Evolutionary conservation across 2,329 filamentous ascomycete species (phyloP), one percentile per base, ranked within the genome.

Genomic region (Alternaria incomplexa): DNA sequence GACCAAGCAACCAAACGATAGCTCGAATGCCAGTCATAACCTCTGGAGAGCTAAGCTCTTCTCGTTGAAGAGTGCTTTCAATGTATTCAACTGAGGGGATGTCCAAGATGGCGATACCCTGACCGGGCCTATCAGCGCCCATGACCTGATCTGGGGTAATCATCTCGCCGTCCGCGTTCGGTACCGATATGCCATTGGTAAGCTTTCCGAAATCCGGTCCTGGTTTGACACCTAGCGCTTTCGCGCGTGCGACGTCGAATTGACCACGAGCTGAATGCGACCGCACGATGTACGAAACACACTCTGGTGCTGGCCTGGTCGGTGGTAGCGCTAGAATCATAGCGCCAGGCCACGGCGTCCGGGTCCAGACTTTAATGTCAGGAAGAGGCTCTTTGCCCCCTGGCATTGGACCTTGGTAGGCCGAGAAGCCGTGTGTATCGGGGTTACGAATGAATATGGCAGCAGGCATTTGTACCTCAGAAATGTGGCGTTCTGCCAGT

Each of bases 81-180:
- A 98, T 82, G 72, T 96, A 94, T 8, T 89, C 87, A 1, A 77
- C 65, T 13, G 89, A 87, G 1, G 93, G 92, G 8, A 99, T 79
- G 70, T 98, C 94, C 44, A 96, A 83, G 8, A 99, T 84, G 9
- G 92, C 91, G 66, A 97, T 85, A 3, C 93, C 94, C 58, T 85
- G 87, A 11, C 93, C 93, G 6, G 86, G 84, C 58, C 89, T 85
- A 4, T 85, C 81, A 11, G 89, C 83, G 2, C 87, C 93, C 55
- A 99, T 75, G 1, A 98, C 93, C 90, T 97, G 96, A 0, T 96
- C 91, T 1, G 95, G 91, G 0, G 90, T 96, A 28, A 99, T 87
- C 0, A 85, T 86, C 7, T 83, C 84, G 5, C 93, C 93, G 70
- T 90, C 86, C 13, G 84, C 81, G 23, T 88, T 89, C 56, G 83